Evolutionary conservation across 2,329 filamentous ascomycete genomes (phyloP), one percentile per base, ranked within the genome.

Genomic region (Thielaviopsis punctulata): DNA sequence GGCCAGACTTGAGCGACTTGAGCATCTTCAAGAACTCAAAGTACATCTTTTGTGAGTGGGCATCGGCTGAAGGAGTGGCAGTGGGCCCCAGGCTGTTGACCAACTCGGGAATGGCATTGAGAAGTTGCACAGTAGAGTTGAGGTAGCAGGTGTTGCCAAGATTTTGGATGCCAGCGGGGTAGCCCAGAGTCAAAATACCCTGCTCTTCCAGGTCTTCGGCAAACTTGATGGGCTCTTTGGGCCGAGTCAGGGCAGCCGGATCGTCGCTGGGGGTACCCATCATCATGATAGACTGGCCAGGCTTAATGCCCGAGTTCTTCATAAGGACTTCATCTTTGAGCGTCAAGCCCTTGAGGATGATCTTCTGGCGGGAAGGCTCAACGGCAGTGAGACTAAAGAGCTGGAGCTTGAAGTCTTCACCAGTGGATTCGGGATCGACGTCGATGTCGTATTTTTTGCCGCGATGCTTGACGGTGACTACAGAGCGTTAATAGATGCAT

Each of bases 81-180:
- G 61, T 55, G 47, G 74, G 79, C 55, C 71, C 63, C 45, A 98
- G 74, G 59, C 86, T 79, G 33, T 86, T 73, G 62, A 95, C 87
- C 33, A 98, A 77, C 69, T 98, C 92, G 8, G 92, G 92, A 55
- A 98, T 87, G 51, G 83, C 76, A 56, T 86, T 81, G 58, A 98
- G 71, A 3, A 87, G 84, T 66, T 98, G 93, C n/a, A 98, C 73
- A 0, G 90, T 95, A 48, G 92, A 92, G 73, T 98, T 98, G 62
- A 96, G 80, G 65, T 98, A 98, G 71, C 92, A 98, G 3, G 93
- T 98, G 67, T 98, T 98, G 60, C 93, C 92, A 56, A 95, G 72
- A 63, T 98, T 98, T 64, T 84, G 77, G 56, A 98, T 71, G 46
- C 92, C 92, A 53, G 89, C 84, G 1, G 93, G 92, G 45, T 77